A percentile compares a stretch with the other conserved stretches of the same genome.
Evolutionary conservation across 2,329 filamentous ascomycete species (phyloP).

Genomic region (Sporothrix luriei): DNA sequence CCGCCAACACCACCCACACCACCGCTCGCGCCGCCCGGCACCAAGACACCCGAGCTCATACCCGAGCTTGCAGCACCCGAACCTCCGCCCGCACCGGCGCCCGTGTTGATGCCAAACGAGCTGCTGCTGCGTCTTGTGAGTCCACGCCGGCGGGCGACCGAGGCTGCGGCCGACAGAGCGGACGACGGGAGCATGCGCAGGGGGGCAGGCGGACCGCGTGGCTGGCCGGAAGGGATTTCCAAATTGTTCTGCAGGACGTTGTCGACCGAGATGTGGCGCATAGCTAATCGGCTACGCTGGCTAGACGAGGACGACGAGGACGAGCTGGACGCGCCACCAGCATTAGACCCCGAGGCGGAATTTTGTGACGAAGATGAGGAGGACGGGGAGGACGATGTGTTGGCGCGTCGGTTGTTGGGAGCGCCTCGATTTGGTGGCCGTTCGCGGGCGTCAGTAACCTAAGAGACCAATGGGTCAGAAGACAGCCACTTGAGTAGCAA

Average conservation of each 20-base stretch:
- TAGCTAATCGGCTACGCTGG: constrained; percentile 48
- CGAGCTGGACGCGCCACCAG: constrained; percentile 35
- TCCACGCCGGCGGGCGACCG: constrained; percentile 31
- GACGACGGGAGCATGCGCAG: constrained; percentile 43
- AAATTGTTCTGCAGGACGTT: constrained; percentile 92
- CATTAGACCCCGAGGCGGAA: background rate
- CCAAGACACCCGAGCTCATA: constrained; percentile 22
- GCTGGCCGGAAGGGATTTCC: constrained; percentile 92
- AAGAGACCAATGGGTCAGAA: constrained; percentile 28
- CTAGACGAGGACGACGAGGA: constrained; percentile 27
- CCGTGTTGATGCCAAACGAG: constrained; percentile 26
- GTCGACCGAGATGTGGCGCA: constrained; percentile 85
- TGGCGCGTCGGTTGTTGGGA: constrained; percentile 18
- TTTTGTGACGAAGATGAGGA: constrained; percentile 29
- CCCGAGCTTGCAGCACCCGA: background rate
- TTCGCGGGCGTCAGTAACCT: constrained; percentile 63
- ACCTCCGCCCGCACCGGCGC: background rate
- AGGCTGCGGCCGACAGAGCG: constrained; percentile 20
- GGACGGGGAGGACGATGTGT: background rate
- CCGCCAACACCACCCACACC: constrained; percentile 17
- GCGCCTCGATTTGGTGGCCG: constrained; percentile 43
- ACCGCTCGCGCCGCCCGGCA: constrained; percentile 7
- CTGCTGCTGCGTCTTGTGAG: constrained; percentile 37
- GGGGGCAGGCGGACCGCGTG: constrained; percentile 69
- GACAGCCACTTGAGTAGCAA: background rate